Evolutionary conservation across 805 yeast species (phyloP).

Genomic region (Wickerhamia fluorescens): DNA sequence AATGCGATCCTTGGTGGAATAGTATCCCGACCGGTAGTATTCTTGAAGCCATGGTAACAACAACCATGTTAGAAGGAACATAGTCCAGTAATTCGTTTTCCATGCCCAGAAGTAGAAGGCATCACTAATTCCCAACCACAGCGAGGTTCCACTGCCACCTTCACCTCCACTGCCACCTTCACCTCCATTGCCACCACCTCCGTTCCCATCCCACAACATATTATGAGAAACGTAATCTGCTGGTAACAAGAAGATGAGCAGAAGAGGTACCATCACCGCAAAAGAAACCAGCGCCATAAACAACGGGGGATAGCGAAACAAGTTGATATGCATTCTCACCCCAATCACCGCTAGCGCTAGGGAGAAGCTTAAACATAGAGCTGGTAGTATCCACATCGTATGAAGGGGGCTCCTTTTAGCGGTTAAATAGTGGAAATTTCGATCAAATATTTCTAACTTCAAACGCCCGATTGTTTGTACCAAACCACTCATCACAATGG

Average conservation of each 20-base stretch:
- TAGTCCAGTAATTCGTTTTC: conserved; percentile 75
- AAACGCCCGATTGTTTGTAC: too few relatives aligned
- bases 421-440: too few relatives aligned
- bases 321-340: conserved; percentile 28
- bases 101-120: conserved; percentile 49
- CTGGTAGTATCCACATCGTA: conserved; percentile 17
- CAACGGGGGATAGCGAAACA: conserved; percentile 30
- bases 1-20: conserved; percentile 38
- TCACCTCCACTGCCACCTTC: too few relatives aligned
- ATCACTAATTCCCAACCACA: conserved; percentile 43
- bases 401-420: too few relatives aligned
- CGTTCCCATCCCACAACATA: too few relatives aligned
- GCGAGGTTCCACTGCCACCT: too few relatives aligned
- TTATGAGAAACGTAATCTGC: conserved; percentile 60
- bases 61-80: conserved; percentile 75
- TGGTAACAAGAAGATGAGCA: conserved; percentile 68
- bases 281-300: conserved; percentile 42
- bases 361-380: conserved; percentile 21
- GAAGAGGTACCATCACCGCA: conserved; percentile 68
- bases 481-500: too few relatives aligned
- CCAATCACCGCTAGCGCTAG: conserved; percentile 24
- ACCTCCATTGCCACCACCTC: too few relatives aligned
- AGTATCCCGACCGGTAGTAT: conserved; percentile 65
- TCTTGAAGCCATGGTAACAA: conserved; percentile 67
- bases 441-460: too few relatives aligned